phyloP scores from a whole-genome alignment of 2,329 filamentous ascomycete species.

The Neofusicoccum parvum region DNA sequence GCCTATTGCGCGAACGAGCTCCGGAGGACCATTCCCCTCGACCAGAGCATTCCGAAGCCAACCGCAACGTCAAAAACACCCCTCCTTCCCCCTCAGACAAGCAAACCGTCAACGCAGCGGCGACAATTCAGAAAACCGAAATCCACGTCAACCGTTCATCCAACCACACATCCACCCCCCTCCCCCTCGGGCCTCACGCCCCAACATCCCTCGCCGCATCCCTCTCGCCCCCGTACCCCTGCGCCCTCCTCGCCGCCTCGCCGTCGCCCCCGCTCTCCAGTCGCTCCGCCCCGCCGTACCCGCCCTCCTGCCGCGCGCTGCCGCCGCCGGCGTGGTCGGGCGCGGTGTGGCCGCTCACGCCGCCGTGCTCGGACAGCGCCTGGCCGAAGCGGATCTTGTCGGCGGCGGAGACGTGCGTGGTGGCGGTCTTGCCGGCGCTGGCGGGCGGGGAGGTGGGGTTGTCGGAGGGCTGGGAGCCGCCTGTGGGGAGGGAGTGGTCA shows the following conservation, averaged over 20 bases:
- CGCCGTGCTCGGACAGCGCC: constrained; percentile 55
- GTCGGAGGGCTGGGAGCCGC: constrained; percentile 22
- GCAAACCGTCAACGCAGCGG: too few species aligned
- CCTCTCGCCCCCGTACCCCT: constrained; percentile 54
- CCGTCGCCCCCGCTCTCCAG: constrained; percentile 30
- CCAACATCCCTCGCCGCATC: constrained; percentile 55
- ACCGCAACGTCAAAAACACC: too few species aligned
- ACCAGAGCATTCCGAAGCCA: too few species aligned
- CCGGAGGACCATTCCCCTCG: too few species aligned
- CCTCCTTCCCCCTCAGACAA: too few species aligned
- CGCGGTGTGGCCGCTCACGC: constrained; percentile 56
- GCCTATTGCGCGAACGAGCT: too few species aligned
- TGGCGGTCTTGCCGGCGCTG: constrained; percentile 46
- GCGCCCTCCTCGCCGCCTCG: constrained; percentile 37
- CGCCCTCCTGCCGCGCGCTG: constrained; percentile 43
- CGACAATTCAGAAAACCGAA: too few species aligned
- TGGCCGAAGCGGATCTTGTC: constrained; percentile 60
- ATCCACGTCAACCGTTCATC: too few species aligned
- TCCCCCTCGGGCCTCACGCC: constrained; percentile 37
- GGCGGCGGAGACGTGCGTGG: constrained; percentile 40
- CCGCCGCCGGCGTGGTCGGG: constrained; percentile 28
- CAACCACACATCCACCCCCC: neutral
- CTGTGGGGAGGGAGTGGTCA: constrained; percentile 2
- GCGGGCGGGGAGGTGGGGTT: constrained; percentile 28
- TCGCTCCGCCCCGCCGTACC: constrained; percentile 33